phyloP scores from a whole-genome alignment of 1,284 basidiomycete genomes.

The Peniophora sp. region DNA sequence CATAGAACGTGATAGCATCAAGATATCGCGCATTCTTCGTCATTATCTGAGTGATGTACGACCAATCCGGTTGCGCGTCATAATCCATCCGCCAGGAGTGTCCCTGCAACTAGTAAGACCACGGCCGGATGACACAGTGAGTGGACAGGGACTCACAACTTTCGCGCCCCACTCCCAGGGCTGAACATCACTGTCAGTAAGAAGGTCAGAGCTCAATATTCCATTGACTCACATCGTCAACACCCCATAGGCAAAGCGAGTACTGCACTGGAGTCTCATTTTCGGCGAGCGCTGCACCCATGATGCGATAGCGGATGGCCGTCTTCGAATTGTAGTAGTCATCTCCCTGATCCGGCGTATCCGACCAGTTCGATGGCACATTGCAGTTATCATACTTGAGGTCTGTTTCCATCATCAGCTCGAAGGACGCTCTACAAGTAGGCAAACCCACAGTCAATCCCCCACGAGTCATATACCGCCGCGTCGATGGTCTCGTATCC shows the following conservation, averaged over 20 bases:
- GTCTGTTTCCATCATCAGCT: too few relatives aligned
- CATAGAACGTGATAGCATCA: slow-evolving; percentile 34
- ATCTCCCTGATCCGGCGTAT: slow-evolving; percentile 14
- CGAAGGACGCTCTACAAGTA: too few relatives aligned
- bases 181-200: too few relatives aligned
- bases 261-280: slow-evolving; percentile 37
- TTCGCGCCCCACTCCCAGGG: slow-evolving; percentile 46
- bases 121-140: slow-evolving; percentile 49
- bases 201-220: too few relatives aligned
- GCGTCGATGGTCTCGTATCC: slow-evolving; percentile 42
- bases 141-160: slow-evolving; percentile 34
- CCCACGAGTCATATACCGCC: slow-evolving; percentile 43
- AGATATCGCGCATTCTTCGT: slow-evolving; percentile 34
- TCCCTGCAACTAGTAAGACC: slow-evolving; percentile 53
- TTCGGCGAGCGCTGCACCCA: slow-evolving; percentile 37
- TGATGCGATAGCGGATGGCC: slow-evolving; percentile 44
- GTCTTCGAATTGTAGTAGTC: slow-evolving; percentile 38
- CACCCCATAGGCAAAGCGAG: slow-evolving; percentile 44
- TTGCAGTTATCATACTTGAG: slow-evolving; percentile 55
- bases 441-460: slow-evolving; percentile 32
- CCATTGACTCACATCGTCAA: slow-evolving; percentile 27
- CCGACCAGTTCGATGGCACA: slow-evolving; percentile 44
- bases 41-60: slow-evolving; percentile 38
- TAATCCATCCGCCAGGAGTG: slow-evolving; percentile 51
- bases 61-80: slow-evolving; percentile 42